Evolutionary conservation across 331 rosid genomes (phyloP).

Genomic region (Telfairia occidentalis): DNA sequence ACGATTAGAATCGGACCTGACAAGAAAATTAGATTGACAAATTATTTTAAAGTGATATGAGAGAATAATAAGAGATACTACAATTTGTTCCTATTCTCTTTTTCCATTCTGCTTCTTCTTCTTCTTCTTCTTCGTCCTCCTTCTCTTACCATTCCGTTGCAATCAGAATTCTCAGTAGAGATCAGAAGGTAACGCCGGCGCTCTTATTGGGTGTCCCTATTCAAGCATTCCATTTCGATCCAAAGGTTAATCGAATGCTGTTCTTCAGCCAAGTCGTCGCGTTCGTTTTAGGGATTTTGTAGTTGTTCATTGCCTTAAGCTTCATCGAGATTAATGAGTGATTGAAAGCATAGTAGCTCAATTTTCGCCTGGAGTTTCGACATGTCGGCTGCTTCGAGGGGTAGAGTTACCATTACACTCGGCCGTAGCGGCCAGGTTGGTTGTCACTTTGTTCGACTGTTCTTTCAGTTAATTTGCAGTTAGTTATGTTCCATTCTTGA

Average conservation of each 20-base stretch:
- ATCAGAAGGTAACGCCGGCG: not conserved
- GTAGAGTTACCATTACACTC: slow-evolving; percentile 76
- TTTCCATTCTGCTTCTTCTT: not conserved
- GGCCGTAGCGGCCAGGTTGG: slow-evolving; percentile 83
- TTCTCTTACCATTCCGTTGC: not conserved
- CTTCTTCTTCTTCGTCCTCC: not conserved
- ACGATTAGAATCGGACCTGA: too few species aligned
- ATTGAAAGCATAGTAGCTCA: slow-evolving; percentile 7
- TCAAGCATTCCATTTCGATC: not conserved
- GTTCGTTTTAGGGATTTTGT: slow-evolving; percentile 30
- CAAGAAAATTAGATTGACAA: too few species aligned
- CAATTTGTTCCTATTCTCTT: too few species aligned
- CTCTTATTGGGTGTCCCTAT: not conserved
- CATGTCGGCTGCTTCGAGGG: slow-evolving; percentile 62
- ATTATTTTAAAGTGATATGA: too few species aligned
- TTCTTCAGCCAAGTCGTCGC: not conserved
- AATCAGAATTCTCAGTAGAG: not conserved
- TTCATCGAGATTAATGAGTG: not conserved
- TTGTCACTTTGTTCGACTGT: not conserved
- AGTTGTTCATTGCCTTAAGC: not conserved
- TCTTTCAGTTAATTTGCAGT: not conserved
- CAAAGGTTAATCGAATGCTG: not conserved
- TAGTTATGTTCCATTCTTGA: not conserved
- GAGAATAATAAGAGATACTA: too few species aligned
- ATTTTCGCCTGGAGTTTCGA: slow-evolving; percentile 34